Conservation (phyloP, 805 yeast genomes). For the Candida endomychidarum region DNA sequence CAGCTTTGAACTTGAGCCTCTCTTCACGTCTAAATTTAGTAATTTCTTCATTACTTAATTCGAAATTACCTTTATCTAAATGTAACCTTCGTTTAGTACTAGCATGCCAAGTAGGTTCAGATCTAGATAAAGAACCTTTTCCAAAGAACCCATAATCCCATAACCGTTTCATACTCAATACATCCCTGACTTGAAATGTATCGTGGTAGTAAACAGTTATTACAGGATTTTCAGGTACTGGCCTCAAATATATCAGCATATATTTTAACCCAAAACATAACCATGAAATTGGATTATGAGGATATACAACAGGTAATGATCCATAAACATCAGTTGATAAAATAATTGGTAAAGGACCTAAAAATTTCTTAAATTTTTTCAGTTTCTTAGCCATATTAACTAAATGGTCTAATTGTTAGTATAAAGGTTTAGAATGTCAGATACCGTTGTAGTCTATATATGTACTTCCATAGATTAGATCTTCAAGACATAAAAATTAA, state of each 20-base stretch:
- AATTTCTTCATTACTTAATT: constrained; percentile 57
- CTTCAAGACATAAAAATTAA: constrained; percentile 25
- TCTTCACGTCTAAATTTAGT: constrained; percentile 71
- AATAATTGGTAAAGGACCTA: constrained; percentile 59
- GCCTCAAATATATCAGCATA: constrained; percentile 18
- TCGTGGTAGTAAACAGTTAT: constrained; percentile 27
- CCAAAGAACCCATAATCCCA: constrained; percentile 94
- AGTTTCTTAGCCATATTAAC: constrained; percentile 14
- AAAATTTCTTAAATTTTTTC: constrained; percentile 25
- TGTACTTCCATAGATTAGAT: constrained; percentile 56
- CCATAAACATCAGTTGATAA: constrained; percentile 36
- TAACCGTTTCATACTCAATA: constrained; percentile 50
- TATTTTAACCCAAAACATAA: constrained; percentile 42
- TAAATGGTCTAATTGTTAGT: constrained; percentile 12
- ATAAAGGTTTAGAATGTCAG: constrained; percentile 48
- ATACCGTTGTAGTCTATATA: constrained; percentile 97
- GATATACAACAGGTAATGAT: constrained; percentile 51
- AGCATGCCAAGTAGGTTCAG: constrained; percentile 89
- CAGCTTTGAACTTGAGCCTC: constrained; percentile 67
- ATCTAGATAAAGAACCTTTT: constrained; percentile 82
- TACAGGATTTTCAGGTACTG: constrained; percentile 26
- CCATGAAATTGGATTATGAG: constrained; percentile 73
- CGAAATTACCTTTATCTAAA: constrained; percentile 18
- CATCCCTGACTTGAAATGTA: constrained; percentile 42
- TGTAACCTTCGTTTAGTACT: constrained; percentile 60